phyloP scores from a whole-genome alignment of 140 eudicot species.

The Senecio squalidus region DNA sequence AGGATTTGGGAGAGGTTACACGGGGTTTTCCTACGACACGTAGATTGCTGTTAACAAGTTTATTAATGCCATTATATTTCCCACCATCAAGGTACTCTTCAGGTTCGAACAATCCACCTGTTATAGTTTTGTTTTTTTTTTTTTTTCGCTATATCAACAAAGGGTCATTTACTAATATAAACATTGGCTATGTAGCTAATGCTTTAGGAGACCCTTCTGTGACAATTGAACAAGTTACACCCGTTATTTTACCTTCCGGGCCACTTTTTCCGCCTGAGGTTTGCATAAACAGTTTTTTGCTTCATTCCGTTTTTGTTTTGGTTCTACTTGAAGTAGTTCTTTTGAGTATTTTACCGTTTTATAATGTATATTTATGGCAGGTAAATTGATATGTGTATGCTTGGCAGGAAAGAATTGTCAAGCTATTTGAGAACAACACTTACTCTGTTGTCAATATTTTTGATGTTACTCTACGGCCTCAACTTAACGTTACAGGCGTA shows the following conservation, averaged over 20 bases:
- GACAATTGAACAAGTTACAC: slow-evolving; percentile 96
- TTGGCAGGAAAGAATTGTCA: slow-evolving; percentile 92
- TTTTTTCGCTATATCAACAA: not conserved
- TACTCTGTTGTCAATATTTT: slow-evolving; percentile 94
- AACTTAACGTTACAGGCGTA: slow-evolving; percentile 81
- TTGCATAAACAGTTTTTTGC: slow-evolving; percentile 18
- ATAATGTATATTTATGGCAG: slow-evolving; percentile 41
- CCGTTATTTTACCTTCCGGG: slow-evolving; percentile 66
- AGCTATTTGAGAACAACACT: slow-evolving; percentile 86
- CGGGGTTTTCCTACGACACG: slow-evolving; percentile 49
- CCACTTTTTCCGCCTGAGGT: slow-evolving; percentile 91
- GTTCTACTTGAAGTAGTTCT: not conserved
- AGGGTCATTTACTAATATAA: not conserved
- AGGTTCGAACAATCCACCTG: slow-evolving; percentile 51
- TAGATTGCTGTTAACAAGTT: slow-evolving; percentile 51
- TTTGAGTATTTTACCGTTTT: slow-evolving; percentile 19
- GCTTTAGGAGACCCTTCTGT: slow-evolving; percentile 90
- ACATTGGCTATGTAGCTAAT: slow-evolving; percentile 44
- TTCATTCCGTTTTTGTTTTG: not conserved
- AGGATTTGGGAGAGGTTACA: slow-evolving; percentile 35
- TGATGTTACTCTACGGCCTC: slow-evolving; percentile 97
- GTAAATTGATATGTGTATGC: slow-evolving; percentile 50
- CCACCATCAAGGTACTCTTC: slow-evolving; percentile 67
- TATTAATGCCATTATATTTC: slow-evolving; percentile 37
- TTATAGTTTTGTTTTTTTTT: not conserved